phyloP scores from a whole-genome alignment of 2,329 filamentous ascomycete genomes.

The Talaromyces amestolkiae region DNA sequence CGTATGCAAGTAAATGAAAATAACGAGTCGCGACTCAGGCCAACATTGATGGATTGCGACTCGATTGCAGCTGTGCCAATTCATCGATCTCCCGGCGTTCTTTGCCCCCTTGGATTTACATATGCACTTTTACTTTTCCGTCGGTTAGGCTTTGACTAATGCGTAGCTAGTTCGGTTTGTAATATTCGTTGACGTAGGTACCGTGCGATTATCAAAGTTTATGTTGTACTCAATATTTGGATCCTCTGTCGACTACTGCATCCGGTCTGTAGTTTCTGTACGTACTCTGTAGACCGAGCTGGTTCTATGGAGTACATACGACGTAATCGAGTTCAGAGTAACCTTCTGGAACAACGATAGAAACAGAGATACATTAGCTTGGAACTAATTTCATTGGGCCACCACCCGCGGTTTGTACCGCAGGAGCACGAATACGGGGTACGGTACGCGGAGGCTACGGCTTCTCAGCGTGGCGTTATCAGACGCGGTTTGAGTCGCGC shows the following conservation, averaged over 20 bases:
- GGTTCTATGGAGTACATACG: neutral
- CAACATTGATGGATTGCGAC: neutral
- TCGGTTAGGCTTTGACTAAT: neutral
- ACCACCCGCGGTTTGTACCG: neutral
- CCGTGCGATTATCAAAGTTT: neutral
- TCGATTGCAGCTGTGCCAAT: neutral
- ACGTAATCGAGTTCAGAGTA: neutral
- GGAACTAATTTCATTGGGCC: neutral
- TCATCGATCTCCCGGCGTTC: neutral
- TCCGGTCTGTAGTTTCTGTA: no score
- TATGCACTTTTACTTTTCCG: neutral
- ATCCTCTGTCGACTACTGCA: neutral
- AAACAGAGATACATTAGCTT: conserved; percentile 7
- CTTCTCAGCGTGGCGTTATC: neutral
- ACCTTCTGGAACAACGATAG: conserved; percentile 17
- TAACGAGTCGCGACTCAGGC: neutral
- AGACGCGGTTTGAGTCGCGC: neutral
- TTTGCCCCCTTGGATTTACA: neutral
- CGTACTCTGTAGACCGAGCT: neutral
- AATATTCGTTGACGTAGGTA: neutral
- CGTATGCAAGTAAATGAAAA: neutral
- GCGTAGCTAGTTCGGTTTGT: neutral
- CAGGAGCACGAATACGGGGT: neutral
- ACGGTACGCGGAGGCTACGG: neutral
- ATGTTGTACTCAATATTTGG: neutral